phyloP scores from a whole-genome alignment of 2,329 filamentous ascomycete species.

The Aspergillus aculeatus region DNA sequence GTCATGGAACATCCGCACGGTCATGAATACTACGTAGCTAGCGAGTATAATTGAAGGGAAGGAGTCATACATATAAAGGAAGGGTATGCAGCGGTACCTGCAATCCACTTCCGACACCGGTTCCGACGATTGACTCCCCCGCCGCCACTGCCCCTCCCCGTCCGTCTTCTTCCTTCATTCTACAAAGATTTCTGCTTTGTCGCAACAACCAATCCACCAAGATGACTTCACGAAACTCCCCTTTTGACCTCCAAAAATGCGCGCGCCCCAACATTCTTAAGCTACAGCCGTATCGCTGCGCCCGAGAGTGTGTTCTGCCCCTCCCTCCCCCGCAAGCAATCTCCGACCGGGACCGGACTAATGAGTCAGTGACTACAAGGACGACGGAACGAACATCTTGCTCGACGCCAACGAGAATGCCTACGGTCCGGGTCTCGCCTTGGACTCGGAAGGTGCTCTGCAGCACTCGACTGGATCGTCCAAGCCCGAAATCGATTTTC shows the following conservation, averaged over 20 bases:
- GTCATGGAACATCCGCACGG: no score
- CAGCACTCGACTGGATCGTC: slow-evolving; percentile 41
- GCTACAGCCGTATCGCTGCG: slow-evolving; percentile 76
- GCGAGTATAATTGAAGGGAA: neutral
- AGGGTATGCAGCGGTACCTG: slow-evolving; percentile 3
- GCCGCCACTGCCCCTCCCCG: slow-evolving; percentile 9
- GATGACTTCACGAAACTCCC: slow-evolving; percentile 45
- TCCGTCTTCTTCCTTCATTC: slow-evolving; percentile 5
- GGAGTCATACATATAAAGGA: neutral
- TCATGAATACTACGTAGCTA: no score
- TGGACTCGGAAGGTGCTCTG: slow-evolving; percentile 51
- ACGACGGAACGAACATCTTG: slow-evolving; percentile 91
- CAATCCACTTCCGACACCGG: neutral
- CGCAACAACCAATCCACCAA: slow-evolving; percentile 16
- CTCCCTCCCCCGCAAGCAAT: slow-evolving; percentile 5
- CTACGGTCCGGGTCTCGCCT: slow-evolving; percentile 74
- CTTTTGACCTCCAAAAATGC: slow-evolving; percentile 72
- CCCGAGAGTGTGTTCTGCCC: slow-evolving; percentile 65
- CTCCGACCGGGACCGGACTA: slow-evolving; percentile 18
- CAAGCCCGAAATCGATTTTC: slow-evolving; percentile 67
- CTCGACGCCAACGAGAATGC: slow-evolving; percentile 98
- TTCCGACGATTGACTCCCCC: slow-evolving; percentile 9
- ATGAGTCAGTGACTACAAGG: slow-evolving; percentile 85
- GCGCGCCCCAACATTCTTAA: slow-evolving; percentile 74
- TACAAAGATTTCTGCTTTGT: neutral